Conservation (phyloP, 1,284 basidiomycete species). For the Austroboletus novae-zelandiae region DNA sequence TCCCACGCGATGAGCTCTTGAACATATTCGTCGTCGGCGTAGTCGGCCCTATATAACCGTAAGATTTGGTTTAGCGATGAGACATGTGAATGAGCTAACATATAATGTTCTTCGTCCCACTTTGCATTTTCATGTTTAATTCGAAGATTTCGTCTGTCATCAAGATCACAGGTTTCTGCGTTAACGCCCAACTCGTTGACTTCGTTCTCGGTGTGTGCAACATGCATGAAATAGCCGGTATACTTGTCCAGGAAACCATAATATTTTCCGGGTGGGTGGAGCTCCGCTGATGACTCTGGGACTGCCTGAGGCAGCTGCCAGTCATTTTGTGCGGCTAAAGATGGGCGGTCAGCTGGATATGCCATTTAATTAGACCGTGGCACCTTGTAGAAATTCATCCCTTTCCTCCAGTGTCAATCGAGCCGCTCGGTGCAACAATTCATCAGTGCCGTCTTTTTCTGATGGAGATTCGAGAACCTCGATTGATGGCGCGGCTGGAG, state of each 20-base stretch:
- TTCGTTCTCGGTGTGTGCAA: slow-evolving; percentile 71
- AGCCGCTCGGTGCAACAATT: slow-evolving; percentile 40
- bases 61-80: background rate
- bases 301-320: slow-evolving; percentile 71
- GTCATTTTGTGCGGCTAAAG: slow-evolving; percentile 66
- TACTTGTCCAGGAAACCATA: slow-evolving; percentile 77
- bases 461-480: slow-evolving; percentile 50
- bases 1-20: slow-evolving; percentile 63
- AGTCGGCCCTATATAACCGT: slow-evolving; percentile 62
- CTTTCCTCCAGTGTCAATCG: slow-evolving; percentile 48
- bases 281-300: slow-evolving; percentile 38
- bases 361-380: slow-evolving; percentile 2
- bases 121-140: slow-evolving; percentile 64
- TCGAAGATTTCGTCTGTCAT: slow-evolving; percentile 50
- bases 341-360: slow-evolving; percentile 6
- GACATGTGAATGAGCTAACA: slow-evolving; percentile 44
- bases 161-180: slow-evolving; percentile 48
- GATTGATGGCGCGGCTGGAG: slow-evolving; percentile 47
- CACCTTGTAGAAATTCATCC: slow-evolving; percentile 61
- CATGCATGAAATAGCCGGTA: slow-evolving; percentile 70
- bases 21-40: slow-evolving; percentile 70
- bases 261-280: slow-evolving; percentile 43
- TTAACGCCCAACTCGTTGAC: slow-evolving; percentile 72
- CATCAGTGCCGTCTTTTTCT: slow-evolving; percentile 35
- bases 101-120: slow-evolving; percentile 80